A percentile compares a stretch with the other conserved stretches of the same genome.
Evolutionary conservation across 176 grass and related monocot species (phyloP).

Genomic region (Eragrostis nindensis): DNA sequence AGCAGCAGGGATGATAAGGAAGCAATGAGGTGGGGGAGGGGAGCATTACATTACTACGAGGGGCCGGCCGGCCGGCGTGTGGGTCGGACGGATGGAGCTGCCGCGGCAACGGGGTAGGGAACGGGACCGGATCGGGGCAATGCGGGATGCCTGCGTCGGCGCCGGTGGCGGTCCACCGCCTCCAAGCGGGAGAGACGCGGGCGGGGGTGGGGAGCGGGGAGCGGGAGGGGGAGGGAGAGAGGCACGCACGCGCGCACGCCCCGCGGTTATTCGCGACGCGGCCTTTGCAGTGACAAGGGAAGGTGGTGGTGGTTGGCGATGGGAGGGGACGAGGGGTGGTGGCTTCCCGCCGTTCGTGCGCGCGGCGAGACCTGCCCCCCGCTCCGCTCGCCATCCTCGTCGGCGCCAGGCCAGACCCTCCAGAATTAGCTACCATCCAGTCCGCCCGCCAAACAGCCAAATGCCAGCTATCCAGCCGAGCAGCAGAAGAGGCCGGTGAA

Average conservation of each 20-base stretch:
- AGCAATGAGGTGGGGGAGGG: not conserved
- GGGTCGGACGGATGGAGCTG: slow-evolving; percentile 26
- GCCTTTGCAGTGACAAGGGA: not conserved
- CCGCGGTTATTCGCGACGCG: slow-evolving; percentile 45
- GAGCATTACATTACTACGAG: slow-evolving; percentile 12
- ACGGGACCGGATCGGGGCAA: slow-evolving; percentile 4
- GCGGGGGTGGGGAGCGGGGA: not conserved
- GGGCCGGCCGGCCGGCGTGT: slow-evolving; percentile 7
- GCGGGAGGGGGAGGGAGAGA: slow-evolving; percentile 21
- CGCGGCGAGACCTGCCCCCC: not conserved
- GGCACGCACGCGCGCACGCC: slow-evolving; percentile 45
- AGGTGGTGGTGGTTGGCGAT: slow-evolving; percentile 15
- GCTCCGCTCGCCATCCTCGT: slow-evolving; percentile 15
- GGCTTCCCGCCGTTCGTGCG: slow-evolving; percentile 5
- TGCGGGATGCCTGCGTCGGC: slow-evolving; percentile 19
- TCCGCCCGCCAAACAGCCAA: no score
- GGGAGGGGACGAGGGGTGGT: not conserved
- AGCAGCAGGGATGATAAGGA: not conserved
- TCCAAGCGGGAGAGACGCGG: slow-evolving; percentile 25
- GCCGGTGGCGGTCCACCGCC: slow-evolving; percentile 16
- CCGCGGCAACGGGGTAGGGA: slow-evolving; percentile 14
- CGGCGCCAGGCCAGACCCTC: not conserved
- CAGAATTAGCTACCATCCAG: no score
- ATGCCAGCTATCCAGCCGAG: no score
- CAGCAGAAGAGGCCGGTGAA: no score